Base-by-base conservation (phyloP, 2,329 filamentous ascomycete genomes). In the Talaromyces sp. region DNA sequence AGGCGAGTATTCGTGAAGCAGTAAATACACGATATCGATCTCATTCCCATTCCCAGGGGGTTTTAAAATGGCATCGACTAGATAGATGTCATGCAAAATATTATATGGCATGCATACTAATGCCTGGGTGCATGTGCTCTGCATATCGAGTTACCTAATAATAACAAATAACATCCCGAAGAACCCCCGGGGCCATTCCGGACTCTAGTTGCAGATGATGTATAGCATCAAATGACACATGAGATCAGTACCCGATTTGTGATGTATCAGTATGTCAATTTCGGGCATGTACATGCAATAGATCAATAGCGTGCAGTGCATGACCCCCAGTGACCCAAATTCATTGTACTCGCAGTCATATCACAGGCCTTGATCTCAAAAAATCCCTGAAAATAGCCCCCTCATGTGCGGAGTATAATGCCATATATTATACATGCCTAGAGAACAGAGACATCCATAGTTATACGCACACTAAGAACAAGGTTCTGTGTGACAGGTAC, bases 401-500 rank as follows among this genome's bases (percentile, higher is more conserved):
- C 25, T 48, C n/a, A 35, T 48, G 45, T n/a, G n/a, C n/a, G n/a
- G n/a, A n/a, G n/a, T 35, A 48, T 48, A 48, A 35, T 48, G 2
- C 10, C 2, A 21, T 17, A 33, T 21, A 19, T 33, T 48, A 48
- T 48, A 48, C 45, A n/a, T 48, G n/a, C 45, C 10, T 48, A 13
- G 28, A 48, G 33, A 5, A 48, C 33, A 48, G 15, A 17, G 48
- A n/a, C n/a, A n/a, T n/a, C n/a, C 33, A 39, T 39, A 15, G 36
- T 39, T 13, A 35, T 19, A 39, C 19, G 13, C 8, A 39, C 19
- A 19, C 22, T 40, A 37, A 40, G 21, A 39, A 28, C 35, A 28
- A 53, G 35, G 52, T 45, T 22, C 28, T 43, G 28, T 25, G 25
- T 54, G 39, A 43, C 39, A 54, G 39, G 52, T 54, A 54, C 39